Evolutionary conservation across 257 asterid genomes (phyloP), one percentile per base, ranked within the genome.

Genomic region (Phtheirospermum japonicum): DNA sequence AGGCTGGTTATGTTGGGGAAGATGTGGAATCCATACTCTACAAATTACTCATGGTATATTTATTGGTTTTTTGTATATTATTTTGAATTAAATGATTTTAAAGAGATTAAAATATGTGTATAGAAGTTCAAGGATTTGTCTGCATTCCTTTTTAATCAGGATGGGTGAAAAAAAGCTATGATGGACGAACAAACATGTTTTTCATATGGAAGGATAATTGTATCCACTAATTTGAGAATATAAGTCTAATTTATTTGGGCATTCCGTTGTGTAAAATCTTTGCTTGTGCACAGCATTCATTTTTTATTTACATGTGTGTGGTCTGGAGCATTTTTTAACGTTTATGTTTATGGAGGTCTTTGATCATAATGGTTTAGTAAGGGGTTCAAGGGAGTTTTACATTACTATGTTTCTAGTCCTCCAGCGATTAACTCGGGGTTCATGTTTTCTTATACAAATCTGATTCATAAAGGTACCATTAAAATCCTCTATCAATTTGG

Each of bases 1-100:
- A 90, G 97, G 96, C 96, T 58, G 97, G 97, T 65, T 90, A 90
- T 80, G 93, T 85, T 33, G 98, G 98, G 43, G 96, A 90, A 80
- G 98, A 90, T 78, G 98, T 85, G 75, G 98, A 88, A 72, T 90
- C 98, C 58, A 68, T 90, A 64, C 69, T 90, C 65, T 80, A 76
- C 82, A 88, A 87, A 73, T 72, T 90, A 69, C 96, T 90, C 61
- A 74, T 17, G 96, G 97, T 90, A 79, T 67, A 82, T 51, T 62
- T 39, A 33, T 56, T 70, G 31, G 37, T 40, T 17, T 74, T 62
- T 10, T 42, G 37, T 61, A 67, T 45, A 11, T 53, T 57, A 60
- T 48, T 52, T 33, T 37, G 59, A 55, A 46, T 23, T 10, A 30
- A 36, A 4, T 1, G 51, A 20, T 17, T 8, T 33, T 12, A 52